Base-by-base conservation (phyloP, 345 rosid species). In the Eucalyptus tenuipes region DNA sequence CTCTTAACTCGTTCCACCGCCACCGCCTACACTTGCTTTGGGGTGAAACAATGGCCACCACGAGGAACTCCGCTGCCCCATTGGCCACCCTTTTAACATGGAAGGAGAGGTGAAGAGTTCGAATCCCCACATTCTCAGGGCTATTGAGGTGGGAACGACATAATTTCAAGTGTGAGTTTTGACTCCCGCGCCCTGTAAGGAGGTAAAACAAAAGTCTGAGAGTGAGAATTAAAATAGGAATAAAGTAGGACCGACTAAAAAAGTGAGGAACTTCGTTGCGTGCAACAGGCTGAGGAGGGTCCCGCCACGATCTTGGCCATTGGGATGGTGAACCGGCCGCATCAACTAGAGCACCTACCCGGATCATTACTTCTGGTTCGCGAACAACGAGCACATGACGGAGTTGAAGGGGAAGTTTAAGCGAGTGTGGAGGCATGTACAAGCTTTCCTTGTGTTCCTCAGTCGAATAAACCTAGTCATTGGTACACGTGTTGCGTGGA, bases 361-460 rank as follows among this genome's bases (percentile, higher is more conserved):
- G 1, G 95, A 94, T 44, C 91, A 90, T 40, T 92, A 92, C 52
- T 91, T 94, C 52, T 94, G 92, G 6, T 84, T 93, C 90, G 91
- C 95, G 9, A 93, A 90, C 10, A 93, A 91, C 48, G 92, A 93
- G 48, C 94, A 93, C 85, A 90, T 53, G 89, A 87, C 91, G 0
- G 93, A 94, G 24, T 92, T 94, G 33, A 94, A 94, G 88, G 90
- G 91, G 45, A 94, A 94, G 68, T 93, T 94, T 92, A 49, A 91
- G 87, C 92, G 95, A 89, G 93, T 94, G 91, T 93, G 95, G 90
- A 91, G 91, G 95, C 48, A 71, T 1, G 6, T 5, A 5, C 6
- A 5, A 71, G 44, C 81, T 37, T 33, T 37, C 25, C 25, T 71
- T 18, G 80, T 17, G 22, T 16, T 68, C 42, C 79, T 8, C 79